Percentiles rank a stretch among this genome's conserved stretches.
Conservation (phyloP, 371 early-diverging fungal genomes). For the Mortierella polycephala region DNA sequence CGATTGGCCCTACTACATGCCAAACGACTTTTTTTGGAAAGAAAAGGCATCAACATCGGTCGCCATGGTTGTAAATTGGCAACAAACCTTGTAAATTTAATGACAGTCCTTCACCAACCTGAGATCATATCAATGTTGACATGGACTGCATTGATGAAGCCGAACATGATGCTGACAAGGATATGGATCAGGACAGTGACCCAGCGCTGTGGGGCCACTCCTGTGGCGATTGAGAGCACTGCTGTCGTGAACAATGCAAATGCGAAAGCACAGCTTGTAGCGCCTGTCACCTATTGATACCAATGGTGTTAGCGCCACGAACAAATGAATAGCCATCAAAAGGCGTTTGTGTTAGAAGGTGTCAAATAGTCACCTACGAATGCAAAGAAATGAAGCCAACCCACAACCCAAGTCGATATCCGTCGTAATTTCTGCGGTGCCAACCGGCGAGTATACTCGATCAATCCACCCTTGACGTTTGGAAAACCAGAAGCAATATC, state of each 20-base stretch:
- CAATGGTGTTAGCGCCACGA: background rate
- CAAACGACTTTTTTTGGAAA: constrained; percentile 11
- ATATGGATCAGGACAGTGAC: constrained; percentile 35
- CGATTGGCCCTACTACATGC: constrained; percentile 33
- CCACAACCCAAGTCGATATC: constrained; percentile 30
- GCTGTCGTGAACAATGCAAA: constrained; percentile 29
- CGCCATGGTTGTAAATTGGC: background rate
- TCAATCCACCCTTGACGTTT: constrained; percentile 30
- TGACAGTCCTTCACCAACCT: constrained; percentile 3
- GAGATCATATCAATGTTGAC: constrained; percentile 24
- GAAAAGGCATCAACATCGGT: background rate
- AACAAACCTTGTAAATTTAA: background rate
- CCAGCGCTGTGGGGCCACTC: constrained; percentile 13
- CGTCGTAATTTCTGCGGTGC: constrained; percentile 24
- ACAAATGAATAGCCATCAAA: background rate
- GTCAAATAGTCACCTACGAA: constrained; percentile 12
- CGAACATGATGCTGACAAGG: constrained; percentile 18
- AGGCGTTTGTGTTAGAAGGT: background rate
- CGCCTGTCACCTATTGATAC: constrained; percentile 12
- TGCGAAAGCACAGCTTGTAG: constrained; percentile 30
- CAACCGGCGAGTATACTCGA: constrained; percentile 35
- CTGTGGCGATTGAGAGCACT: constrained; percentile 18
- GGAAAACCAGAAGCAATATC: constrained; percentile 40
- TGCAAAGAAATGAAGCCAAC: constrained; percentile 46
- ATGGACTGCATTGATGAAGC: constrained; percentile 22